Evolutionary conservation across 2,329 filamentous ascomycete genomes (phyloP).

Genomic region (Plenodomus biglobosus): DNA sequence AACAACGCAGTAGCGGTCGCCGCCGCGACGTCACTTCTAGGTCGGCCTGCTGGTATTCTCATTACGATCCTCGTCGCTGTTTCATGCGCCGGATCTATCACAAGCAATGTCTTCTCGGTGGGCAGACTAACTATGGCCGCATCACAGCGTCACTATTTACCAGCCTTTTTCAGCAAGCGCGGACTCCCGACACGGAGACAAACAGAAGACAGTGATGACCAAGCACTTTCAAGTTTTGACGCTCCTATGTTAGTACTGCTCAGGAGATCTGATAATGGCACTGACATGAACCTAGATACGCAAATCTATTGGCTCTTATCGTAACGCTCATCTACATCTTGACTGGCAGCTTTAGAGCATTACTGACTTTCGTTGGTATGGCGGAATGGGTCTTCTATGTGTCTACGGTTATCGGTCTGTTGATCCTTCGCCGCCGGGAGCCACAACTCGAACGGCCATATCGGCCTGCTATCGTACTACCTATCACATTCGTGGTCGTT

Average conservation of each 20-base stretch:
- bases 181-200: conserved; percentile 23
- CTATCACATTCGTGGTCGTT: conserved; percentile 57
- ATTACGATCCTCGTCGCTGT: conserved; percentile 61
- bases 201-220: conserved; percentile 3
- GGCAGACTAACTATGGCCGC: conserved; percentile 64
- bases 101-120: conserved; percentile 64
- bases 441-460: conserved; percentile 59
- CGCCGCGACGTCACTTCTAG: conserved; percentile 55
- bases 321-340: conserved; percentile 60
- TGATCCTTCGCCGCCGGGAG: conserved; percentile 60
- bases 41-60: conserved; percentile 55
- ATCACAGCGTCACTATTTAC: conserved; percentile 40
- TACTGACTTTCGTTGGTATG: conserved; percentile 55
- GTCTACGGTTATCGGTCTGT: conserved; percentile 60
- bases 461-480: conserved; percentile 55
- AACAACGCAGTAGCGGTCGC: conserved; percentile 65
- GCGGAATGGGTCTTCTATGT: conserved; percentile 63
- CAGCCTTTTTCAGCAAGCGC: conserved; percentile 33
- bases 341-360: conserved; percentile 61
- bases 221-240: conserved; percentile 21
- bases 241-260: conserved; percentile 35
- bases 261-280: neutral
- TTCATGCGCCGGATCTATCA: conserved; percentile 63
- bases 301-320: conserved; percentile 29
- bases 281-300: conserved; percentile 26